Evolutionary conservation across 345 rosid species (phyloP).

Genomic region (Eucalyptus regnans): DNA sequence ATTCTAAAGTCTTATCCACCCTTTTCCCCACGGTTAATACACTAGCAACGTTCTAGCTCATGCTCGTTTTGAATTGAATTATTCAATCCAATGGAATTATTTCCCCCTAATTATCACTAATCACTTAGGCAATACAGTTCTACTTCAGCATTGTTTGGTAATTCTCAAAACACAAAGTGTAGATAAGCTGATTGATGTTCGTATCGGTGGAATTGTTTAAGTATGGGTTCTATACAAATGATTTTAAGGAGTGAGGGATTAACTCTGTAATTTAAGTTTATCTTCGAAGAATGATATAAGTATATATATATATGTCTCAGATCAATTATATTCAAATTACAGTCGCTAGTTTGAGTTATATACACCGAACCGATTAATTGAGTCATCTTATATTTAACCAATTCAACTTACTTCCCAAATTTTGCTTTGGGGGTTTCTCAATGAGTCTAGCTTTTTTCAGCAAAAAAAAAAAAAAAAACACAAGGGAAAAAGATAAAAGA

Average conservation of each 20-base stretch:
- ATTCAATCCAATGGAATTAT: no score
- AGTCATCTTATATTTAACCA: fast-evolving
- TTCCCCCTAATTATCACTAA: neutral
- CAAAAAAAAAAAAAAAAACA: neutral
- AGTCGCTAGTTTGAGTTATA: no score
- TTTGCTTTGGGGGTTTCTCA: neutral
- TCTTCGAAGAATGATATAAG: no score
- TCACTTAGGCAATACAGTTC: neutral
- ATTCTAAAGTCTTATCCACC: neutral
- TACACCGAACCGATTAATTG: neutral
- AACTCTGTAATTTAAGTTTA: no score
- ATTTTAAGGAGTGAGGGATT: no score
- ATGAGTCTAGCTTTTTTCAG: neutral
- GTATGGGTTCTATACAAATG: neutral
- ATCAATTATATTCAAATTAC: neutral
- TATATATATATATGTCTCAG: neutral
- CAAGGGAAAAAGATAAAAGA: neutral
- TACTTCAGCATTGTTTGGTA: neutral
- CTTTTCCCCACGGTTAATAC: neutral
- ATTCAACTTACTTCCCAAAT: neutral
- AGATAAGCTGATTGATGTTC: neutral
- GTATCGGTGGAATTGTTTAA: no score
- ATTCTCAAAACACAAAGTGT: neutral
- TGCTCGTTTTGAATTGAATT: fast-evolving
- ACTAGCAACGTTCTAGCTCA: neutral